phyloP scores from a whole-genome alignment of 495 filamentous ascomycete species.

The Penicillium samsonianum region DNA sequence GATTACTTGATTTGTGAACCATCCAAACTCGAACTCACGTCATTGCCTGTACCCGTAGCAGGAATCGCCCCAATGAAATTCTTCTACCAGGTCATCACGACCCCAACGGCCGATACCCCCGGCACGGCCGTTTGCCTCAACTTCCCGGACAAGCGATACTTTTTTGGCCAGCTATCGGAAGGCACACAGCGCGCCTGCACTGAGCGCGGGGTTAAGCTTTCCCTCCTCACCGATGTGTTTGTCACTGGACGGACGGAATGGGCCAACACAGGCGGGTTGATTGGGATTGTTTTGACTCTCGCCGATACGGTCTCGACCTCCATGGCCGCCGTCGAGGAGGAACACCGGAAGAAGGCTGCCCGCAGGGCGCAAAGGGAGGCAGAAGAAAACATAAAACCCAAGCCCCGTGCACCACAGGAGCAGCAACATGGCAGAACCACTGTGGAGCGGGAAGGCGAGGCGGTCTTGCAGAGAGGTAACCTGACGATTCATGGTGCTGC shows the following conservation, averaged over 20 bases:
- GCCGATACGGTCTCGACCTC: conserved; percentile 60
- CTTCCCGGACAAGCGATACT: conserved; percentile 77
- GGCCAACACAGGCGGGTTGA: conserved; percentile 73
- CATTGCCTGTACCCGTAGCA: not conserved
- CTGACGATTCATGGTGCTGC: conserved; percentile 74
- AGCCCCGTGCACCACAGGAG: not conserved
- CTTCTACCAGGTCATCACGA: conserved; percentile 69
- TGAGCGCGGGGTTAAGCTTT: conserved; percentile 61
- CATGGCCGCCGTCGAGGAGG: conserved; percentile 32
- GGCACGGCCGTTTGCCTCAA: conserved; percentile 75
- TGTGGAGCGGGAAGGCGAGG: conserved; percentile 16
- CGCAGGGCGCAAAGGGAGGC: conserved; percentile 19
- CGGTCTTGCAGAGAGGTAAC: conserved; percentile 16
- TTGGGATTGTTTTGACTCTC: conserved; percentile 80
- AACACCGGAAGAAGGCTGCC: conserved; percentile 31
- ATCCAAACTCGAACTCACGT: conserved; percentile 12
- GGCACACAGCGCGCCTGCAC: conserved; percentile 77
- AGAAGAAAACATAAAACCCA: conserved; percentile 6
- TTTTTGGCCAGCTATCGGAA: conserved; percentile 84
- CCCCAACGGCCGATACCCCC: conserved; percentile 88
- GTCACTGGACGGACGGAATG: conserved; percentile 76
- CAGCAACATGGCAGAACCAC: not conserved
- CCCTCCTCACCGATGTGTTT: conserved; percentile 72
- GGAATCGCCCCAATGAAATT: conserved; percentile 60
- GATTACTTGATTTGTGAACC: conserved; percentile 36